Evolutionary conservation across 345 rosid species (phyloP), one percentile per base, ranked within the genome.

Genomic region (Anastatica hierochuntica): DNA sequence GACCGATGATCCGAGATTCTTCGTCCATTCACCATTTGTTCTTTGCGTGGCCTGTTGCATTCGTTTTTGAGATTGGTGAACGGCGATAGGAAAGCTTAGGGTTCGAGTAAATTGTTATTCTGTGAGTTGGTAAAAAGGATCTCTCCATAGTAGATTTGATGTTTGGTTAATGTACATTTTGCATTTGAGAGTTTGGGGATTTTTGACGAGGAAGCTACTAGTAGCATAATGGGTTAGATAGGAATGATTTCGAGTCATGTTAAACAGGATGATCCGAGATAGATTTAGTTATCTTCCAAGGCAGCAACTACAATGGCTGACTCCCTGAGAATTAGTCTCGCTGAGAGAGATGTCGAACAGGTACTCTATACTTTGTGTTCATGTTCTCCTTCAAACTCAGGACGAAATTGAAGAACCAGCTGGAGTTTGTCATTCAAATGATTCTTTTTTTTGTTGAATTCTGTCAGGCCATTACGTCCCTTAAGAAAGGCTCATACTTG

Each of bases 401-500:
- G 27, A 43, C 26, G 9, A 19, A 6, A 21, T 1, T 10, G 13
- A 35, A 35, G n/a, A 50, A 49, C 29, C 8, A 35, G 3, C n/a
- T n/a, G n/a, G n/a, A 53, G 11, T 24, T 4, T 36, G 17, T 11
- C 62, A 34, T 12, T 34, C 4, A 42, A 21, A 14, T 31, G 18
- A 42, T 42, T 0, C 7, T 31, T 41, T 50, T 44, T 35, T 1
- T 26, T 31, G 23, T 19, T 50, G 26, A 29, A 17, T 51, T 34
- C 3, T 37, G 49, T 9, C 82, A 88, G 97, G 98, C 98, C 55
- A 88, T 85, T 60, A 88, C 95, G 57, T 90, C 97, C 34, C 67
- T 92, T 9, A 92, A 88, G 73, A 92, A 88, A 47, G 98, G 98
- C 42, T 88, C 98, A 33, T 85, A 49, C 78, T 76, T 92, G 76